phyloP scores from a whole-genome alignment of 768 basidiomycete genomes.

The Exsudoporus frostii region DNA sequence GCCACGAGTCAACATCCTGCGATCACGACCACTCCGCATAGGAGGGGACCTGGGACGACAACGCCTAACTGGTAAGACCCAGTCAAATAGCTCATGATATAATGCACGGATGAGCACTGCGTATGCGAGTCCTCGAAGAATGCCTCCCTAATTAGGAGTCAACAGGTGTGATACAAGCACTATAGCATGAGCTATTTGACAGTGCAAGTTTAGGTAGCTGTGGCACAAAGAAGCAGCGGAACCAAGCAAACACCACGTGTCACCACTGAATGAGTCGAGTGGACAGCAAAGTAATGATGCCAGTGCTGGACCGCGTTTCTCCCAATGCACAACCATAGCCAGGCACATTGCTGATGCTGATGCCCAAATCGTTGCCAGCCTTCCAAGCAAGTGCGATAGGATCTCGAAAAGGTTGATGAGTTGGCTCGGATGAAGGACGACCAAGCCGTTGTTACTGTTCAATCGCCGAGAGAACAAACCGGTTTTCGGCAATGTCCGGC shows the following conservation, averaged over 20 bases:
- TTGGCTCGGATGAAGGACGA: not conserved
- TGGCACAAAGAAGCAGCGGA: not conserved
- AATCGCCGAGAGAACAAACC: too few relatives aligned
- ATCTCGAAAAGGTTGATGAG: not conserved
- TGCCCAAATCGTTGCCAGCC: not conserved
- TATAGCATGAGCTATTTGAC: constrained; percentile 12
- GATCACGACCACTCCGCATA: not conserved
- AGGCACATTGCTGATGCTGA: not conserved
- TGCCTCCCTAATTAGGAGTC: not conserved
- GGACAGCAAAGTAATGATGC: not conserved
- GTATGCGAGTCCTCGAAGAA: not conserved
- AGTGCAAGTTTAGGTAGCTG: not conserved
- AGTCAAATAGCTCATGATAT: constrained; percentile 13
- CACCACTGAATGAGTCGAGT: not conserved
- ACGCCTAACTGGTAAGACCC: not conserved
- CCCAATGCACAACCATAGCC: not conserved
- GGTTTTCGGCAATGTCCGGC: too few relatives aligned
- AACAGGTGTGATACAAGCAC: not conserved
- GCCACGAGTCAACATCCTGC: not conserved
- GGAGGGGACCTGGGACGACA: not conserved
- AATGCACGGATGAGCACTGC: constrained; percentile 1
- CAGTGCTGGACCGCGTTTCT: not conserved
- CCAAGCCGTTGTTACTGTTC: too few relatives aligned
- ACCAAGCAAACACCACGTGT: not conserved
- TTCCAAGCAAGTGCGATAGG: not conserved